Conservation (phyloP, 768 basidiomycete genomes). For the Nidula microcarpa region DNA sequence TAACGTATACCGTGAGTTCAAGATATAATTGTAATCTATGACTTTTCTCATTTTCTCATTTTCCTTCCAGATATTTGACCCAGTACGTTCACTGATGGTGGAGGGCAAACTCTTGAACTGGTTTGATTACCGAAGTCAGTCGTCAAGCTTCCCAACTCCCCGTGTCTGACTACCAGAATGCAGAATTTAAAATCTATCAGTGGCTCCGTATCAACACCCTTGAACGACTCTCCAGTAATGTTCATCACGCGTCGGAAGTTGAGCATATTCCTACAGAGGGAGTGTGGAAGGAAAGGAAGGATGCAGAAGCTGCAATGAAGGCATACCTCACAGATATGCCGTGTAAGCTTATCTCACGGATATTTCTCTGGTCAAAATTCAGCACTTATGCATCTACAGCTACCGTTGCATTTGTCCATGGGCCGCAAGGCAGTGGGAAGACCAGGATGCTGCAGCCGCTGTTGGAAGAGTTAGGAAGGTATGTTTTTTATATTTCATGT, state of each 20-base stretch:
- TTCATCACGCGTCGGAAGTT: constrained; percentile 20
- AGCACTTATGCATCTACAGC: constrained; percentile 29
- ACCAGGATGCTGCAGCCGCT: constrained; percentile 51
- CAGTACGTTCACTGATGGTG: constrained; percentile 80
- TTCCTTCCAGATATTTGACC: constrained; percentile 76
- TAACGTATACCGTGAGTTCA: constrained; percentile 78
- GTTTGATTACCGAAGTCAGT: constrained; percentile 74
- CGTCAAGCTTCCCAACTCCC: not conserved
- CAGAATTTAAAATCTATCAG: constrained; percentile 72
- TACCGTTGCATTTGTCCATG: constrained; percentile 77
- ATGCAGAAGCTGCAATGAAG: constrained; percentile 66
- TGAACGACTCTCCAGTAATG: constrained; percentile 32
- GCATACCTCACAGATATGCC: constrained; percentile 79
- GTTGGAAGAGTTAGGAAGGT: constrained; percentile 54
- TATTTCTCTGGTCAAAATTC: not conserved
- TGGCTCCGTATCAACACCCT: constrained; percentile 69
- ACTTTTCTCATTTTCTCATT: not conserved
- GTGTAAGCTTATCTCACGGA: constrained; percentile 34
- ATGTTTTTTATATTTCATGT: constrained; percentile 7
- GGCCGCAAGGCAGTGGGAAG: constrained; percentile 84
- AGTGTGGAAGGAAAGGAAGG: constrained; percentile 83
- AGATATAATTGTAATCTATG: not conserved
- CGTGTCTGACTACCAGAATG: no score
- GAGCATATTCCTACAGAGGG: constrained; percentile 23
- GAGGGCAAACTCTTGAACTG: constrained; percentile 79